Evolutionary conservation across 495 filamentous ascomycete species (phyloP).

Genomic region (Neurospora sp.): DNA sequence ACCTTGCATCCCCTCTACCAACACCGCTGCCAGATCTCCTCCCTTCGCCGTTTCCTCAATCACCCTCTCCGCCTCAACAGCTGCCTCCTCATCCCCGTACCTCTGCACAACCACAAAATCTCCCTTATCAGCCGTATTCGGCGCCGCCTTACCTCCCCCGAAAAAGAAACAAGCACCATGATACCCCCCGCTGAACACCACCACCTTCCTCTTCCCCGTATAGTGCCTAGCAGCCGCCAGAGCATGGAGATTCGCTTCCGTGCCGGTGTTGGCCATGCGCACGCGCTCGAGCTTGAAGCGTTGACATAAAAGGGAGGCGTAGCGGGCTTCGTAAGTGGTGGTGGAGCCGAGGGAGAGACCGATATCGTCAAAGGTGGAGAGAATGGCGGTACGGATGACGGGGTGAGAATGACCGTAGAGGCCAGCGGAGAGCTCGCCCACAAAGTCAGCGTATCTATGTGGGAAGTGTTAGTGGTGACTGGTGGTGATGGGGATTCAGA

Average conservation of each 20-base stretch:
- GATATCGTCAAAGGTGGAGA: slow-evolving; percentile 20
- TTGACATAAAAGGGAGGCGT: slow-evolving; percentile 29
- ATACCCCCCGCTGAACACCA: slow-evolving; percentile 43
- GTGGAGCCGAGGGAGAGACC: slow-evolving; percentile 36
- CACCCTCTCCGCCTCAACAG: slow-evolving; percentile 12
- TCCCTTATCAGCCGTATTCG: slow-evolving; percentile 22
- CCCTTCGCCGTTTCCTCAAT: slow-evolving; percentile 15
- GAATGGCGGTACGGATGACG: slow-evolving; percentile 26
- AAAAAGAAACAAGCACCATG: slow-evolving; percentile 45
- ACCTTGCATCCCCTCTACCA: slow-evolving; percentile 52
- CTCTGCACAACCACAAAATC: slow-evolving; percentile 38
- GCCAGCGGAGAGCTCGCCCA: slow-evolving; percentile 44
- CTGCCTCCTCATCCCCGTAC: slow-evolving; percentile 39
- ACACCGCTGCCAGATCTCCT: slow-evolving; percentile 37
- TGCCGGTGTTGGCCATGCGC: slow-evolving; percentile 44
- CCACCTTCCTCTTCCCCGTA: slow-evolving; percentile 32
- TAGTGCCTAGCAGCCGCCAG: slow-evolving; percentile 30
- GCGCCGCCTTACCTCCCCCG: slow-evolving; percentile 9
- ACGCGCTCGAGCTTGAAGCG: slow-evolving; percentile 37
- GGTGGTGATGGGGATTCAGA: not conserved
- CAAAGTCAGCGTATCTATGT: slow-evolving; percentile 34
- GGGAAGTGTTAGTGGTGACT: not conserved
- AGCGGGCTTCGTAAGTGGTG: slow-evolving; percentile 27
- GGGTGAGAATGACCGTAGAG: slow-evolving; percentile 45
- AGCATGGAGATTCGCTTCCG: slow-evolving; percentile 43